Base-by-base conservation (phyloP, 352 stramenopile species). In the Pythium periplocum region DNA sequence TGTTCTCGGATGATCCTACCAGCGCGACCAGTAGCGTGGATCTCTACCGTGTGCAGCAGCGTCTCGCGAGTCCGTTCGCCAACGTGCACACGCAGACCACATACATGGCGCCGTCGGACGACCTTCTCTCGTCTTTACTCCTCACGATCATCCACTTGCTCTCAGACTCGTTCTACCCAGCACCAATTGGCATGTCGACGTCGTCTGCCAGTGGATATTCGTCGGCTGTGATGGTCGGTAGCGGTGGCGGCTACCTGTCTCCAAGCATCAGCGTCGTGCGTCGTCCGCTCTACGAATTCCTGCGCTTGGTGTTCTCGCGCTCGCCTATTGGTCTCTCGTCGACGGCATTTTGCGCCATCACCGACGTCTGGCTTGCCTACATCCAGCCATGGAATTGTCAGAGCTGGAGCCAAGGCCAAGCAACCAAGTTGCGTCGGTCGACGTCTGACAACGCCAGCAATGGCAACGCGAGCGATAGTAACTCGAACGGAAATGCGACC, bases 301-400 rank as follows among this genome's bases (percentile, higher is more conserved):
- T 93, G 47, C 77, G 82, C 0, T 66, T 95, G 10, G 80, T 91
- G 35, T 95, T 95, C 64, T 90, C 83, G 1, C 75, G 85, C 32
- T 79, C 79, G 26, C 78, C 85, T 0, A 91, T 92, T 51, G 79
- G 73, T 5, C 63, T 92, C 2, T 90, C 83, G 17, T 70, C 85
- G 0, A 90, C 78, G n/a, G 78, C 81, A 3, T 95, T 93, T 46
- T 62, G 85, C 45, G 79, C 83, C 4, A 88, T 95, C 52, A 75
- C 77, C 26, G 83, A 95, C 50, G 85, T 95, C 51, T 93, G 83
- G 77, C 75, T 95, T 38, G 83, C 85, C 31, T 95, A 90, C 64
- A 77, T 95, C 33, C 81, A 91, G 61, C 85, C 85, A 12, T 95
- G 85, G 85, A 68, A 79, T 61, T 95, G 85, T 54, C 58, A 75